phyloP scores from a whole-genome alignment of 164 flowering plant species.

The Berberis thunbergii region DNA sequence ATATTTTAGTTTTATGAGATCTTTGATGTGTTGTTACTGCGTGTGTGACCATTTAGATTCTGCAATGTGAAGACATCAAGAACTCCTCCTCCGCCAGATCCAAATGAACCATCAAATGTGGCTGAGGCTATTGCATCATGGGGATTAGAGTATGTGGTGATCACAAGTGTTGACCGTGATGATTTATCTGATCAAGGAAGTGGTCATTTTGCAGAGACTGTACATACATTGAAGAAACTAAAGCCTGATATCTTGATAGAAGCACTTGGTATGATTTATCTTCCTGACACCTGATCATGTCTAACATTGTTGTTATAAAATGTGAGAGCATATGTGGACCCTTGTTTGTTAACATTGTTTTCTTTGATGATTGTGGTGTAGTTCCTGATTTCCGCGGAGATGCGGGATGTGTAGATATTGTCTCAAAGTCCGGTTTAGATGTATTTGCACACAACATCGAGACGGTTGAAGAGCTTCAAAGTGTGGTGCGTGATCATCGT shows the following conservation, averaged over 20 bases:
- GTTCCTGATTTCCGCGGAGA: constrained; percentile 97
- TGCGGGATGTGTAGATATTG: constrained; percentile 65
- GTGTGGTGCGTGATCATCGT: constrained; percentile 74
- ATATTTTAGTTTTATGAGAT: neutral
- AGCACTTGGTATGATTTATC: constrained; percentile 67
- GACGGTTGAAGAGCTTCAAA: constrained; percentile 96
- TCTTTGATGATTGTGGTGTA: constrained; percentile 18
- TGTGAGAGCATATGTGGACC: too few species aligned
- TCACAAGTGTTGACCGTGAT: constrained; percentile 95
- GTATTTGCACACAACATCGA: constrained; percentile 97
- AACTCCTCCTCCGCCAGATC: constrained; percentile 95
- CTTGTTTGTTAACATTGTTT: too few species aligned
- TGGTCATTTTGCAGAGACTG: constrained; percentile 93
- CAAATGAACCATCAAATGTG: constrained; percentile 85
- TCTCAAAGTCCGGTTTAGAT: constrained; percentile 82
- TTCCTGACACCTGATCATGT: too few species aligned
- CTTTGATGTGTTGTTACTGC: neutral
- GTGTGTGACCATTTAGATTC: constrained; percentile 39
- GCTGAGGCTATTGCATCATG: constrained; percentile 98
- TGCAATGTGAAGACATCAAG: constrained; percentile 98
- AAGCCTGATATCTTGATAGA: constrained; percentile 85
- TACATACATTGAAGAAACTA: constrained; percentile 64
- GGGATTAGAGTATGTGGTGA: constrained; percentile 97
- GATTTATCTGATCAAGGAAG: constrained; percentile 97
- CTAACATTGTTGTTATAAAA: too few species aligned